Base-by-base conservation (phyloP, 306 rosid species). In the Chamaecrista fasciculata region DNA sequence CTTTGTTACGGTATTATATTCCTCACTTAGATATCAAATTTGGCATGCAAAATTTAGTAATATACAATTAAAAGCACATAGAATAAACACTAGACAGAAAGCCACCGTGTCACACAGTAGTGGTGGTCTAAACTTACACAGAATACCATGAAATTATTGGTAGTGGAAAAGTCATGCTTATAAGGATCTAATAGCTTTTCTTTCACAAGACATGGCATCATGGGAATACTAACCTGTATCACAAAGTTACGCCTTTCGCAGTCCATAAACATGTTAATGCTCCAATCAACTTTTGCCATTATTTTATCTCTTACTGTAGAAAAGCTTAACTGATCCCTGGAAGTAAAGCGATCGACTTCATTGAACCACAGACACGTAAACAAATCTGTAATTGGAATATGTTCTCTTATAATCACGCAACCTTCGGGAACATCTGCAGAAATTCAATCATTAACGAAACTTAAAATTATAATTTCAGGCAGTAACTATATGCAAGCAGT, bases 311-410 rank as follows among this genome's bases (percentile, higher is more conserved):
- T 84, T 36, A 87, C 97, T 4, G 87, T 91, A 61, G 97, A 84
- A 80, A 94, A 91, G 86, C 99, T 94, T 67, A 94, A 76, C 79
- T 94, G 99, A 79, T 94, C 99, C 79, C 97, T 84, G 11, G 97
- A 91, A 70, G 97, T 94, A 76, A 94, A 94, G 66, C 95, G 97
- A 75, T 91, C 97, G 25, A 94, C 97, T 81, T 94, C 97, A 37
- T 94, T 91, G 89, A 94, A 94, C 99, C 99, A 94, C 53, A 89
- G 91, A 76, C 99, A 94, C 51, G 92, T 91, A 82, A 91, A 94
- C 66, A 94, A 79, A 80, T 94, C 83, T 78, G 97, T 94, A n/a
- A 94, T 85, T 18, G 96, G 96, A 81, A 85, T 80, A 77, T 87
- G 99, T 76, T 94, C 99, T 82, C 86, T 89, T 76, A 91, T 80